phyloP scores from a whole-genome alignment of 306 rosid species.

The Geum urbanum region DNA sequence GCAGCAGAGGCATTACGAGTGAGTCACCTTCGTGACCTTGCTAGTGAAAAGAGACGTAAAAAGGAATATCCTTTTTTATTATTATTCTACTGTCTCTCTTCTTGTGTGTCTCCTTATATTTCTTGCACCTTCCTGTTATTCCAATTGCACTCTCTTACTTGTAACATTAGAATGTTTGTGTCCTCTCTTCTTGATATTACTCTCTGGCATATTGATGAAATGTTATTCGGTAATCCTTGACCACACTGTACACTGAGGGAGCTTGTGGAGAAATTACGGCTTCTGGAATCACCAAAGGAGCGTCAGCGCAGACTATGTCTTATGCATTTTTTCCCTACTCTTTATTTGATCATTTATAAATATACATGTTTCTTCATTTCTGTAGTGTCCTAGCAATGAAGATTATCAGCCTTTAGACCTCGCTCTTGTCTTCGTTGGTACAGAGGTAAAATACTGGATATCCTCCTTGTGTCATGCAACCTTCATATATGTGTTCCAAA shows the following conservation, averaged over 20 bases:
- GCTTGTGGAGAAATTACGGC: constrained; percentile 67
- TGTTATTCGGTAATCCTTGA: constrained; percentile 53
- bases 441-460: constrained; percentile 54
- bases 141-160: neutral
- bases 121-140: constrained; percentile 8
- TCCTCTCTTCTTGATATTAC: constrained; percentile 13
- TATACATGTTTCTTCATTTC: constrained; percentile 18
- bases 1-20: constrained; percentile 62
- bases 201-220: constrained; percentile 13
- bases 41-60: constrained; percentile 75
- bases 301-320: constrained; percentile 51
- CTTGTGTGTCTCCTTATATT: neutral
- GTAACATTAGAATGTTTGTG: neutral
- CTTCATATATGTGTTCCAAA: constrained; percentile 6
- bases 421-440: constrained; percentile 81
- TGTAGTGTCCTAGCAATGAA: constrained; percentile 58
- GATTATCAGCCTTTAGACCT: constrained; percentile 61
- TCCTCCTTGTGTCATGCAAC: constrained; percentile 12
- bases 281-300: constrained; percentile 65
- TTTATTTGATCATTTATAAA: neutral
- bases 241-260: constrained; percentile 63
- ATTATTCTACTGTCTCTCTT: neutral
- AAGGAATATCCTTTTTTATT: constrained; percentile 87
- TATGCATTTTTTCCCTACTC: neutral
- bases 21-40: constrained; percentile 73